A percentile compares a stretch with the other conserved stretches of the same genome.
These are phyloP conservation scores for Pseudocercospora crystallina DNA, from an alignment of 2,329 filamentous ascomycete species.

Conservation along the genomic window DNA sequence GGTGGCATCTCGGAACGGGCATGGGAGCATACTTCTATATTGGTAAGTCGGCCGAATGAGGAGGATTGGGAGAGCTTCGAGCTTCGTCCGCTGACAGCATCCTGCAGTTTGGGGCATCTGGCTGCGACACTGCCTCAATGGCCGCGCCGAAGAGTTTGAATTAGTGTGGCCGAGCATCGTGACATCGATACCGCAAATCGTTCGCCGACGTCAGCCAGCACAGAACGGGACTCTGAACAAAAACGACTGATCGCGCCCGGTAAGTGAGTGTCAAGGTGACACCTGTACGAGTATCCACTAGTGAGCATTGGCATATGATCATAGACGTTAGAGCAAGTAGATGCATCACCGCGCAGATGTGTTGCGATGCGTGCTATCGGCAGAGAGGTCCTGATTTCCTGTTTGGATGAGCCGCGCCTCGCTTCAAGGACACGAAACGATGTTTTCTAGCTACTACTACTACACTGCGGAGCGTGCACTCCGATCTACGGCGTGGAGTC, in stretches of 20 bases:
- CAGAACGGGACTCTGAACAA: constrained; percentile 20
- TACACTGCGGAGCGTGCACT: neutral
- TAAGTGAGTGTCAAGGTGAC: neutral
- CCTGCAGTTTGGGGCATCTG: constrained; percentile 68
- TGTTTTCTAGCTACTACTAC: no score
- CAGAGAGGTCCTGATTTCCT: no score
- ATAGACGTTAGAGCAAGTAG: no score
- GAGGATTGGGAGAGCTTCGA: neutral
- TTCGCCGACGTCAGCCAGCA: constrained; percentile 28
- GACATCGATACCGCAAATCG: constrained; percentile 55
- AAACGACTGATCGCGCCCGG: constrained; percentile 4
- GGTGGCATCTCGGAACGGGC: constrained; percentile 81
- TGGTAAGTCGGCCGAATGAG: constrained; percentile 23
- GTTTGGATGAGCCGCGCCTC: no score
- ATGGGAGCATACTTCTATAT: constrained; percentile 85
- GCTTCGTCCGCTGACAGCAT: neutral
- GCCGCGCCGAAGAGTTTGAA: constrained; percentile 68
- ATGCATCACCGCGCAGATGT: no score
- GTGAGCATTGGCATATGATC: no score
- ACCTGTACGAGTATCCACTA: no score
- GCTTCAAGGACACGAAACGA: no score
- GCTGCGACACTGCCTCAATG: constrained; percentile 74
- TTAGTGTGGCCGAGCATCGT: constrained; percentile 67
- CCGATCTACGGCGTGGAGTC: constrained; percentile 6
- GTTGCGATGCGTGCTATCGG: no score